Evolutionary conservation across 2,329 filamentous ascomycete species (phyloP).

Genomic region (Colletotrichum trifolii): DNA sequence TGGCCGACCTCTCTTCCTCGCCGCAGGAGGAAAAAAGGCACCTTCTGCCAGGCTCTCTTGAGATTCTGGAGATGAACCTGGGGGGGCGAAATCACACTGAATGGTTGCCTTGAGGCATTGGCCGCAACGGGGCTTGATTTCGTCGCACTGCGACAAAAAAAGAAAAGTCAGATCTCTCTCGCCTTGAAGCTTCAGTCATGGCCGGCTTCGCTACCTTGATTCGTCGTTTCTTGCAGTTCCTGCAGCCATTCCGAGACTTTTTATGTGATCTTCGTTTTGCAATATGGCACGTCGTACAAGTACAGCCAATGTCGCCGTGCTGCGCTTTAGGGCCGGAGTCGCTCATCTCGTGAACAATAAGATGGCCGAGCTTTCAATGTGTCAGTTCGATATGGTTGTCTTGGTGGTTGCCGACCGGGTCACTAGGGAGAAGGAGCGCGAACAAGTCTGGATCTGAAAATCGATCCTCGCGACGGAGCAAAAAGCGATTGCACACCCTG

Average conservation of each 20-base stretch:
- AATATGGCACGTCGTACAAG: constrained; percentile 27
- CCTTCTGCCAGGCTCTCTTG: background rate
- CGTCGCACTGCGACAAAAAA: constrained; percentile 16
- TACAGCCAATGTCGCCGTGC: constrained; percentile 17
- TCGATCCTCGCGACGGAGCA: too few species aligned
- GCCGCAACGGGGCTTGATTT: constrained; percentile 19
- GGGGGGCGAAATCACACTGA: constrained; percentile 12
- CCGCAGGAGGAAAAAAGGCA: background rate
- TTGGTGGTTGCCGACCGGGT: too few species aligned
- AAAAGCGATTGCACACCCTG: too few species aligned
- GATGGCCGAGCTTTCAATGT: background rate
- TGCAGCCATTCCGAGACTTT: constrained; percentile 40
- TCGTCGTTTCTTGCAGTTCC: constrained; percentile 39
- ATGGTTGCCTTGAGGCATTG: constrained; percentile 22
- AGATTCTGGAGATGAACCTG: background rate
- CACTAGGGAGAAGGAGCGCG: too few species aligned
- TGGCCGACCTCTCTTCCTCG: constrained; percentile 1
- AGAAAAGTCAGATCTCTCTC: background rate
- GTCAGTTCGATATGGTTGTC: background rate
- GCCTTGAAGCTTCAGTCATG: background rate
- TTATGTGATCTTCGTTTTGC: constrained; percentile 26
- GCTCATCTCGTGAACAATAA: background rate
- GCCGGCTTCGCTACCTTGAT: constrained; percentile 31
- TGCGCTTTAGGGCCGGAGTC: background rate
- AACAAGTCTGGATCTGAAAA: too few species aligned